Evolutionary conservation across 192 early-diverging fungal species (phyloP), one percentile per base, ranked within the genome.

Genomic region (Radiomyces spectabilis): DNA sequence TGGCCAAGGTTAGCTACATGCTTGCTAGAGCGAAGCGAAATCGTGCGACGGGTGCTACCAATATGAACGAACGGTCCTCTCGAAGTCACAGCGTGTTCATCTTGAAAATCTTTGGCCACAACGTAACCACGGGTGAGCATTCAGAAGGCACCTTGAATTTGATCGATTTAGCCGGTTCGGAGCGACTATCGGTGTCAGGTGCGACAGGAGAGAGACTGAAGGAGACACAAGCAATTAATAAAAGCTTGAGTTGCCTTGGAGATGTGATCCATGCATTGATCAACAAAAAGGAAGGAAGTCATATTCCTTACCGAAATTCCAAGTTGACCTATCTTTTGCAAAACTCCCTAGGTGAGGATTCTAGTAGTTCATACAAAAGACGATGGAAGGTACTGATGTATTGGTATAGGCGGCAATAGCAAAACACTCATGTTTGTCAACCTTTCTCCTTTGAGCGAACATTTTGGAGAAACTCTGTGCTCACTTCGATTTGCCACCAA

Each of bases 361-460:
- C 12, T 1, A 26, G 0, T 5, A 25, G 3, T 3, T 3, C 12
- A 6, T 27, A 41, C 51, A 27, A n/a, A 44, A 44, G 5, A 44
- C n/a, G 7, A 53, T 40, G 12, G 19, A 6, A 37, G 12, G 21
- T 8, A 18, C 32, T 7, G 12, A 26, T 19, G 16, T 21, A 24
- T 40, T 40, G 4, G 34, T 22, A 18, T 50, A 63, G 88, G 89
- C 34, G 96, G 96, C 15, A 97, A 96, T 57, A 87, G 86, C 63
- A 98, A 98, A 69, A 96, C 93, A 8, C 77, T 97, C 16, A 98
- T 98, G 95, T 96, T 98, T 85, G 95, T 98, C 13, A 96, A 95
- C 49, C 79, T 98, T 29, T 87, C 83, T 18, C 95, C 95, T n/a
- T 65, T 88, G 41, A 59, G 76, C n/a, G 66, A 71, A 37, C 88